Percentiles rank a stretch among this genome's conserved stretches.
These are phyloP conservation scores for Funneliformis mosseae DNA, from an alignment of 192 early-diverging fungal species.

Conservation along the genomic window DNA sequence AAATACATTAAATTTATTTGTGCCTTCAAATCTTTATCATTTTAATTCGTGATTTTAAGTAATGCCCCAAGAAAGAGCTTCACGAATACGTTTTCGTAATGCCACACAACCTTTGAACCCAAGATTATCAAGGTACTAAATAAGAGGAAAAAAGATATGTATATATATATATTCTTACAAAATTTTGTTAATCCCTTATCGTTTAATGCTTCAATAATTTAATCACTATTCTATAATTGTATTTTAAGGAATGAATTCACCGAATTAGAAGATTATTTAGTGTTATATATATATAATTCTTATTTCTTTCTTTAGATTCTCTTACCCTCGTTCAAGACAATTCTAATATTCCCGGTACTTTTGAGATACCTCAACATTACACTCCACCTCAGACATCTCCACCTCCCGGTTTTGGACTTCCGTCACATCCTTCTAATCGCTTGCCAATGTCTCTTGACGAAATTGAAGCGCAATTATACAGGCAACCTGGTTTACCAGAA, in stretches of 20 bases:
- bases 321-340: conserved; percentile 36
- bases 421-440: conserved; percentile 30
- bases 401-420: conserved; percentile 34
- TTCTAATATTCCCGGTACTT: conserved; percentile 38
- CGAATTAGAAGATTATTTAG: background rate
- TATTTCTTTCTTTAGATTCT: background rate
- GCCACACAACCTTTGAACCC: background rate
- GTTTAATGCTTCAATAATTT: background rate
- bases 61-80: background rate
- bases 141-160: background rate
- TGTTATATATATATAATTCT: background rate
- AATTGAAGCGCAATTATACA: conserved; percentile 57
- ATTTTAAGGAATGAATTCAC: background rate
- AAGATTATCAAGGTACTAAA: background rate
- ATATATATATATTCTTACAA: background rate
- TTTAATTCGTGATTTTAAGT: background rate
- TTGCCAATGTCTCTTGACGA: conserved; percentile 47
- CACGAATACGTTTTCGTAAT: background rate
- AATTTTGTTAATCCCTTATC: background rate
- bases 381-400: conserved; percentile 28
- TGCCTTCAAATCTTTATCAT: no score
- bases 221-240: background rate
- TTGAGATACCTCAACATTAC: conserved; percentile 37
- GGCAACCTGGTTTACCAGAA: conserved; percentile 39
- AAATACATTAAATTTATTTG: no score